Evolutionary conservation across 2,329 filamentous ascomycete genomes (phyloP), one percentile per base, ranked within the genome.

Genomic region (Ceratocystis destructans): DNA sequence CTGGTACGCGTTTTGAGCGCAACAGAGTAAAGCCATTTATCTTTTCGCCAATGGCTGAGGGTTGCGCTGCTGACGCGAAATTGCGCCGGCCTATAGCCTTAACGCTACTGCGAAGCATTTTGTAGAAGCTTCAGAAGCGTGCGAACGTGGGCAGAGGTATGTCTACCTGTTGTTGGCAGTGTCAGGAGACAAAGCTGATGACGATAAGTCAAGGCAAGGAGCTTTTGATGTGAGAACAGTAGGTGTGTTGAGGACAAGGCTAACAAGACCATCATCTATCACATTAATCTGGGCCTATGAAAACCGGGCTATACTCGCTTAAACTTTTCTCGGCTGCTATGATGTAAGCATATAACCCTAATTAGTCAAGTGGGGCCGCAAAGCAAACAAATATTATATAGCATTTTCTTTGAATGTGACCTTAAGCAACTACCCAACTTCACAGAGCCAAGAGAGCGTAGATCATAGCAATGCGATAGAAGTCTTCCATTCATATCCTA

Each of bases 21-120:
- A 92, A 80, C 65, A 99, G 79, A 0, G 92, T 96, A 78, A 99
- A 99, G 72, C 94, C 94, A 75, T 97, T 89, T 50, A 97, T 83
- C 76, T 89, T 87, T 73, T 93, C 87, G 73, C 94, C 94, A 1
- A 88, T 83, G 69, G 84, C 86, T 5, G 92, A 91, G 71, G 37
- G 55, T 46, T 68, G 61, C 28, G 65, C 64, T 45, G 65, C 57
- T 57, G 67, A 55, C 55, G 67, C 61, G 61, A 66, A 68, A 28
- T 62, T 66, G 62, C 67, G 62, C 37, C 48, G 64, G 67, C 67
- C 61, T 20, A 68, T 61, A 31, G 50, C 59, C 61, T 66, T 68
- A 41, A 68, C 61, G 44, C 63, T 68, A 22, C 45, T 63, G 33
- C 64, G 67, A 50, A 68, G 64, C 67, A 68, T 68, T 20, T 17